A percentile compares a stretch with the other conserved stretches of the same genome.
phyloP scores from a whole-genome alignment of 345 rosid genomes.

The Camelina sativa region DNA sequence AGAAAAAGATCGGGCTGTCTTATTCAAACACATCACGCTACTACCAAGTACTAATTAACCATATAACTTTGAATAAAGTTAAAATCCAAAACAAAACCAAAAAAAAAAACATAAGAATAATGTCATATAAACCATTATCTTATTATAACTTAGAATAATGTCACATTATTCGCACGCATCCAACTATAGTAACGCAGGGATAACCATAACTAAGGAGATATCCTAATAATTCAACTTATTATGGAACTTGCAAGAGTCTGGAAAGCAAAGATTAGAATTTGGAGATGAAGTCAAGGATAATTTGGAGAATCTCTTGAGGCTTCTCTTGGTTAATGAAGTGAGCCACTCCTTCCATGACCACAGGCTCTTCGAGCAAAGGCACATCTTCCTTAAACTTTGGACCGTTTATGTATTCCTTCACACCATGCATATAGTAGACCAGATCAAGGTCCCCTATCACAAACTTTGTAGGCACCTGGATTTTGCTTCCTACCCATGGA shows the following conservation, averaged over 20 bases:
- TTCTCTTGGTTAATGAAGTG: conserved; percentile 43
- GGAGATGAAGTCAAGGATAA: conserved; percentile 38
- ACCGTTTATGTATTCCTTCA: conserved; percentile 41
- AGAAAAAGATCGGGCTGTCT: no score
- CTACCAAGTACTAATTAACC: no score
- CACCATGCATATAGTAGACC: conserved; percentile 32
- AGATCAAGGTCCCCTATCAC: conserved; percentile 29
- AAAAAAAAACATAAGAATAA: no score
- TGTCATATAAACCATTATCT: not conserved
- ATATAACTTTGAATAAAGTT: no score
- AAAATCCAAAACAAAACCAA: no score
- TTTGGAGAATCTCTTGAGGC: conserved; percentile 37
- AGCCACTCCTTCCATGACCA: conserved; percentile 41
- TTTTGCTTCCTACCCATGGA: conserved; percentile 41
- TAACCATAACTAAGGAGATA: not conserved
- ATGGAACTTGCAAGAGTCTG: not conserved
- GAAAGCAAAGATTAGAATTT: conserved; percentile 20
- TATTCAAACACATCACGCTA: no score
- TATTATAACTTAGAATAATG: no score
- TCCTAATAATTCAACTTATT: not conserved
- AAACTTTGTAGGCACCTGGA: conserved; percentile 40
- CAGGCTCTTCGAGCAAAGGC: conserved; percentile 40
- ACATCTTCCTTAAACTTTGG: conserved; percentile 39
- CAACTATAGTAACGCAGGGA: not conserved
- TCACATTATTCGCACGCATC: not conserved